Conservation (phyloP, 2,329 filamentous ascomycete species). For the Aureobasidium sp. region DNA sequence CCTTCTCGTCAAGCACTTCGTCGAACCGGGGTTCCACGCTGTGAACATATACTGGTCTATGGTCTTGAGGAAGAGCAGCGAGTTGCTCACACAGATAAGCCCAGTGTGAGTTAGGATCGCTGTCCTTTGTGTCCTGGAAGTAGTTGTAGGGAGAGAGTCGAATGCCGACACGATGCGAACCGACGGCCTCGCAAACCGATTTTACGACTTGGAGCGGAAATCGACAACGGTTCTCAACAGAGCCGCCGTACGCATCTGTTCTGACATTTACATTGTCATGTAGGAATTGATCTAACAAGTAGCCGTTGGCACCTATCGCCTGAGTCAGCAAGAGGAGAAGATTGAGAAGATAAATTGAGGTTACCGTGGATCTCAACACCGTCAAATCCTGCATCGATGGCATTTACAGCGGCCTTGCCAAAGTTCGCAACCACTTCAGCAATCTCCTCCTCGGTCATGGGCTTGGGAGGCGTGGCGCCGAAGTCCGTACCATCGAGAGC, state of each 20-base stretch:
- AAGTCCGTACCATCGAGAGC: conserved; percentile 23
- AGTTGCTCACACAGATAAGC: conserved; percentile 42
- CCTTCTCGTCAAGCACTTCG: conserved; percentile 24
- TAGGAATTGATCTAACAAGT: conserved; percentile 57
- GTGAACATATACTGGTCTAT: conserved; percentile 51
- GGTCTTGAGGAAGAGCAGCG: conserved; percentile 28
- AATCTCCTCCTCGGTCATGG: conserved; percentile 30
- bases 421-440: conserved; percentile 21
- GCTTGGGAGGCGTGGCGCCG: conserved; percentile 26
- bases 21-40: conserved; percentile 48
- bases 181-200: conserved; percentile 38
- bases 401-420: conserved; percentile 15
- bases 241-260: conserved; percentile 36
- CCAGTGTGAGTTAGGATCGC: conserved; percentile 53
- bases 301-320: conserved; percentile 27
- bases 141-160: conserved; percentile 50
- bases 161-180: conserved; percentile 41
- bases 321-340: not conserved
- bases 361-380: conserved; percentile 42
- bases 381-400: conserved; percentile 41
- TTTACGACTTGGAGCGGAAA: conserved; percentile 44
- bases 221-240: conserved; percentile 37
- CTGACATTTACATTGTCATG: conserved; percentile 47
- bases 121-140: conserved; percentile 54
- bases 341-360: not conserved